Evolutionary conservation across 2,329 filamentous ascomycete species (phyloP), one percentile per base, ranked within the genome.

Genomic region (Purpureocillium takamizusanense): DNA sequence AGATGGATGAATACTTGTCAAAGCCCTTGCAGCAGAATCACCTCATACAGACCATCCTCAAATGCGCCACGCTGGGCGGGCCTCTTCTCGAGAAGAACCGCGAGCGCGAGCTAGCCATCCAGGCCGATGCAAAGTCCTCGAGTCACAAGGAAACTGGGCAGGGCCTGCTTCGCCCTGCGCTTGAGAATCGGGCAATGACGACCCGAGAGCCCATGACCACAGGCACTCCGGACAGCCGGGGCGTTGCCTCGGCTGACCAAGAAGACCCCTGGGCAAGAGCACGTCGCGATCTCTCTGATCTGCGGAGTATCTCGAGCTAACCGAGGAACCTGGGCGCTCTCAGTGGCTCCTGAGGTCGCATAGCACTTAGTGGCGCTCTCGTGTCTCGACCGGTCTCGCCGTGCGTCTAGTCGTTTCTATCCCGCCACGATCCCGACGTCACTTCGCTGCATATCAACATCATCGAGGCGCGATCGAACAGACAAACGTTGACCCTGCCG

Each of bases 1-100:
- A 97, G 66, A 98, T 98, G 92, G 92, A 98, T 60, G 92, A 98
- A 61, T 98, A 98, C 57, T 70, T 98, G 31, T 95, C 90, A 14
- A 98, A 98, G 60, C 90, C 90, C 18, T 70, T 97, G 44, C 94
- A 95, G 62, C 90, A 95, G 57, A 95, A 94, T 59, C 87, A 95
- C 60, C 81, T 97, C 54, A 95, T 97, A 54, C 90, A 97, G 66
- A 95, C 89, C 1, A 97, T 98, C 43, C 76, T 97, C 47, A 95
- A 95, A 61, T 97, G 90, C 57, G 90, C 88, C 11, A 95, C 92
- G 4, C 79, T 97, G 27, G 88, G 90, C 41, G 83, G 86, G 33
- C 82, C 83, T 36, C 70, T 94, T 38, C 73, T 90, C 37, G 86
- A 92, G 58, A 84, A 87, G 62, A 83, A 82, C 51, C 66, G 77